These are phyloP conservation scores for Pythium myriotylum DNA, from an alignment of 352 stramenopile genomes.

Conservation along the genomic window DNA sequence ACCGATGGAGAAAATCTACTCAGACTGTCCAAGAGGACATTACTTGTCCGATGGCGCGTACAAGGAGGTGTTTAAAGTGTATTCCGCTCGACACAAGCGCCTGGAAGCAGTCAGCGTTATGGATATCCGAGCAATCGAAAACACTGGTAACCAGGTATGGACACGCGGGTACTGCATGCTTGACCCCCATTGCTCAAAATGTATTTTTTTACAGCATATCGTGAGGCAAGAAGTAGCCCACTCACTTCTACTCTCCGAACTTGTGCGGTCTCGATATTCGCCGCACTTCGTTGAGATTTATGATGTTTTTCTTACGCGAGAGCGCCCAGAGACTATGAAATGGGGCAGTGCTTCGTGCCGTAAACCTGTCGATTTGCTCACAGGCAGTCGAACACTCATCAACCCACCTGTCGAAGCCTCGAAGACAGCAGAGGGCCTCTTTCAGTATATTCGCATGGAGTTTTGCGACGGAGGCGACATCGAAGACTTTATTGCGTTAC, in stretches of 20 bases:
- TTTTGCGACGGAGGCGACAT: slow-evolving; percentile 96
- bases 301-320: slow-evolving; percentile 89
- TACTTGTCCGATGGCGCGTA: slow-evolving; percentile 85
- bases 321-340: slow-evolving; percentile 45
- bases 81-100: slow-evolving; percentile 49
- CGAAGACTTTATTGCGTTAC: slow-evolving; percentile 93
- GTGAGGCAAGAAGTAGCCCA: slow-evolving; percentile 95
- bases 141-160: slow-evolving; percentile 85
- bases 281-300: slow-evolving; percentile 95
- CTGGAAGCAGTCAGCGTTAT: slow-evolving; percentile 89
- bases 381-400: slow-evolving; percentile 27
- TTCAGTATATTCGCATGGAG: slow-evolving; percentile 99
- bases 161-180: background rate
- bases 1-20: slow-evolving; percentile 49
- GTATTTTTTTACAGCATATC: slow-evolving; percentile 49
- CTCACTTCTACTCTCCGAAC: slow-evolving; percentile 90
- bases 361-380: slow-evolving; percentile 66
- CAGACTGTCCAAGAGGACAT: slow-evolving; percentile 58
- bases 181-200: background rate
- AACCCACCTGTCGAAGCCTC: slow-evolving; percentile 11
- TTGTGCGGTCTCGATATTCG: slow-evolving; percentile 86
- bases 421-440: slow-evolving; percentile 41
- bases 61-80: slow-evolving; percentile 91
- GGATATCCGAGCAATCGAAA: slow-evolving; percentile 91
- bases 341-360: slow-evolving; percentile 70